Evolutionary conservation across 1,284 basidiomycete species (phyloP).

Genomic region (Cryptococcus floricola): DNA sequence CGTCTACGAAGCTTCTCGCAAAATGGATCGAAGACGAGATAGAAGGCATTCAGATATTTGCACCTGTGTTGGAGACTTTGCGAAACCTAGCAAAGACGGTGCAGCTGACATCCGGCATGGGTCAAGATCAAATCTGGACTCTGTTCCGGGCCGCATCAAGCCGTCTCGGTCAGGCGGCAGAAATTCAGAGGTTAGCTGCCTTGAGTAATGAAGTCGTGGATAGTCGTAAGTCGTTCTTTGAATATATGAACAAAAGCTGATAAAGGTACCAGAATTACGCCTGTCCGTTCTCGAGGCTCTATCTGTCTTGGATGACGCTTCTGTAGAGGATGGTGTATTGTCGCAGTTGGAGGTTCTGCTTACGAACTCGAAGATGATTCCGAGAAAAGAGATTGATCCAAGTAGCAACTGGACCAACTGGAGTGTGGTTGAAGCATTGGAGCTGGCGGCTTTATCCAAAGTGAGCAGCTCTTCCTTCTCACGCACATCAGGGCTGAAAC

Average conservation of each 20-base stretch:
- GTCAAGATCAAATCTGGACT: conserved; percentile 51
- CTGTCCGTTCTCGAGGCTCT: conserved; percentile 17
- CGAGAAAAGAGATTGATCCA: not conserved
- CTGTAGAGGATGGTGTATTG: not conserved
- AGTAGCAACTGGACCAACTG: conserved; percentile 21
- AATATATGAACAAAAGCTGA: not conserved
- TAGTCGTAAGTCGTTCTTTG: conserved; percentile 2
- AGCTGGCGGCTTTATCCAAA: conserved; percentile 18
- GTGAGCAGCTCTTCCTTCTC: not conserved
- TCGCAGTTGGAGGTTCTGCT: conserved; percentile 4
- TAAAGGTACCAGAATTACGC: conserved; percentile 2
- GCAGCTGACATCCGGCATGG: conserved; percentile 45
- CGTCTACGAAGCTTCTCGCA: conserved; percentile 50
- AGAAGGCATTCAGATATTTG: conserved; percentile 7
- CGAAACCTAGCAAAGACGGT: conserved; percentile 33
- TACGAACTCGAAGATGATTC: not conserved
- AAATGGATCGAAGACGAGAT: conserved; percentile 41
- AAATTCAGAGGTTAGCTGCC: conserved; percentile 1
- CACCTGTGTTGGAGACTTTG: conserved; percentile 11
- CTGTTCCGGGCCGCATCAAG: conserved; percentile 29
- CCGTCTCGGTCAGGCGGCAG: not conserved
- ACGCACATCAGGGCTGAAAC: not conserved
- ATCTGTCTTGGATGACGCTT: not conserved
- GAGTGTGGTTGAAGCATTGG: conserved; percentile 18
- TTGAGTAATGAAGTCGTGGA: conserved; percentile 4